A percentile compares a stretch with the other conserved stretches of the same genome.
Conservation (phyloP, 225 moss, liverwort and hornwort species). For the Takakia lepidozioides region DNA sequence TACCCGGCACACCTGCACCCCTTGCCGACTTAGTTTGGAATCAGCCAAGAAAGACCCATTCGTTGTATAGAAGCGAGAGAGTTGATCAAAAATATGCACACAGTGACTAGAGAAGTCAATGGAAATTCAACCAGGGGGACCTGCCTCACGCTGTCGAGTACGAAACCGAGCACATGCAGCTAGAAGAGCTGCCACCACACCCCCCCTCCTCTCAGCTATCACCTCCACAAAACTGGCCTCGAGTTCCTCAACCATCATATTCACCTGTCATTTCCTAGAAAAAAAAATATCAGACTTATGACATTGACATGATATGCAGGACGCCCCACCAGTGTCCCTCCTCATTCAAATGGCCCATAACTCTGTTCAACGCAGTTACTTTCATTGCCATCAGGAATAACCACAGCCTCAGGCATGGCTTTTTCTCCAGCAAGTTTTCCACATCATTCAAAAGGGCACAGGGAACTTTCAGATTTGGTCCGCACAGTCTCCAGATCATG, state of each 20-base stretch:
- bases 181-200: conserved; percentile 80
- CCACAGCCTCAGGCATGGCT: too few species aligned
- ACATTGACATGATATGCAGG: conserved; percentile 1
- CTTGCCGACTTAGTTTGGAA: not conserved
- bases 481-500: too few species aligned
- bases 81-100: too few species aligned
- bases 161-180: conserved; percentile 89
- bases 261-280: conserved; percentile 39
- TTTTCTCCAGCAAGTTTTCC: too few species aligned
- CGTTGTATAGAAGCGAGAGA: too few species aligned
- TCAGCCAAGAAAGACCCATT: not conserved
- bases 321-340: too few species aligned
- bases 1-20: conserved; percentile 65
- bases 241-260: conserved; percentile 87
- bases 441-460: too few species aligned
- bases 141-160: conserved; percentile 74
- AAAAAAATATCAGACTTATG: too few species aligned
- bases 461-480: too few species aligned
- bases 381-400: not conserved
- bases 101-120: too few species aligned
- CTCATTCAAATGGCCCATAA: not conserved
- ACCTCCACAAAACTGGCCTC: conserved; percentile 76
- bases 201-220: conserved; percentile 66
- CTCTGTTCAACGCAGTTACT: not conserved
- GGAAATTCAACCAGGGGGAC: too few species aligned